phyloP scores from a whole-genome alignment of 768 basidiomycete species.

The Mycena belliarum region DNA sequence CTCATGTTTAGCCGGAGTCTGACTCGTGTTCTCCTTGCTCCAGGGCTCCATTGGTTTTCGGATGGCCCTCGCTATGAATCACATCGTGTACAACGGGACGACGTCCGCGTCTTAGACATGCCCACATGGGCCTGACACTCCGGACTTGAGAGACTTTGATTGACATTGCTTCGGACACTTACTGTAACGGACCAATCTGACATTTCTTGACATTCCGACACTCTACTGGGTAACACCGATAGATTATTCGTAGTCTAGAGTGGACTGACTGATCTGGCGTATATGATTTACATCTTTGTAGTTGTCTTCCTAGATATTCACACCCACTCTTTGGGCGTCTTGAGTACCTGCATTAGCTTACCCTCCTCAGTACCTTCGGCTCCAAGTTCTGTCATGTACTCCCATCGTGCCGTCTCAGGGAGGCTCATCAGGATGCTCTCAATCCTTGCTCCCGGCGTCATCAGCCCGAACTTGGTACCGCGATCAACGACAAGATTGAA shows the following conservation, averaged over 20 bases:
- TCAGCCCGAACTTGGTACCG: constrained; percentile 85
- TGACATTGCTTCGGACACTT: background rate
- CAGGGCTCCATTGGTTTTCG: constrained; percentile 30
- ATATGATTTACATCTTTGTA: background rate
- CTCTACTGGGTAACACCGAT: background rate
- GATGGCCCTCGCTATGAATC: constrained; percentile 13
- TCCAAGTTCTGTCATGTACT: constrained; percentile 82
- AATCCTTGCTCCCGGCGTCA: constrained; percentile 82
- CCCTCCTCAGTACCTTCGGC: constrained; percentile 67
- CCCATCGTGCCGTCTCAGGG: constrained; percentile 87
- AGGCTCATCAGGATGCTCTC: constrained; percentile 92
- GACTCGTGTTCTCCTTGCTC: background rate
- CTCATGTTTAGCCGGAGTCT: background rate
- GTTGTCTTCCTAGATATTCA: constrained; percentile 16
- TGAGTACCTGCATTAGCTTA: constrained; percentile 60
- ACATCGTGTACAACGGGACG: constrained; percentile 18
- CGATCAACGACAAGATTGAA: constrained; percentile 89
- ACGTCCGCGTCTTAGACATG: background rate
- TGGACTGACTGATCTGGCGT: background rate
- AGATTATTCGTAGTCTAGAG: background rate
- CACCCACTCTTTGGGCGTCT: constrained; percentile 66
- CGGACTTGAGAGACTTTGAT: background rate
- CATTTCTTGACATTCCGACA: background rate
- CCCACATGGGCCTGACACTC: background rate
- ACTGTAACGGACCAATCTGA: background rate